Conservation (phyloP, 192 early-diverging fungal genomes). For the Coemansia sp. region DNA sequence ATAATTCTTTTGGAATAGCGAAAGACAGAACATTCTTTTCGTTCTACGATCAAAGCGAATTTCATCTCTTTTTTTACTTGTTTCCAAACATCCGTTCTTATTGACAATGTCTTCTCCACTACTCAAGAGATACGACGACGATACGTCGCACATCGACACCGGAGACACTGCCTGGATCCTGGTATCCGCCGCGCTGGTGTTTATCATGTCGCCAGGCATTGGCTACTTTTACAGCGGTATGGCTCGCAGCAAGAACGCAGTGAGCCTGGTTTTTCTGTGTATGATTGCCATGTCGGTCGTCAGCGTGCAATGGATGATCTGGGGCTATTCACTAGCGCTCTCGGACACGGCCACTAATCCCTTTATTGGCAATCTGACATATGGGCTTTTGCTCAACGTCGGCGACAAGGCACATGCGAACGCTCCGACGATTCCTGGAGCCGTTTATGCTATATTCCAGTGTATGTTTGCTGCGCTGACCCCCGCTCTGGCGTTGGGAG, state of each 20-base stretch:
- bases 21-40: slow-evolving; percentile 1
- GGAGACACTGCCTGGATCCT: slow-evolving; percentile 73
- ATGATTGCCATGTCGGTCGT: slow-evolving; percentile 83
- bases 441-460: slow-evolving; percentile 83
- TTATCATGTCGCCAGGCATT: slow-evolving; percentile 94
- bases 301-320: slow-evolving; percentile 86
- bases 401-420: slow-evolving; percentile 55
- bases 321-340: slow-evolving; percentile 88
- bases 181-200: slow-evolving; percentile 73
- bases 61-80: background rate
- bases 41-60: background rate
- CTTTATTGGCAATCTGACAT: slow-evolving; percentile 81
- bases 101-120: slow-evolving; percentile 16
- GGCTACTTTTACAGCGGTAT: slow-evolving; percentile 97
- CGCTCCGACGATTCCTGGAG: slow-evolving; percentile 67
- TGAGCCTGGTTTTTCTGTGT: slow-evolving; percentile 85
- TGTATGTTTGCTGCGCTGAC: slow-evolving; percentile 93
- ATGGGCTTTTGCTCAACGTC: slow-evolving; percentile 71
- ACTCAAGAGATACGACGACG: slow-evolving; percentile 22
- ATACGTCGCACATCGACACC: slow-evolving; percentile 37
- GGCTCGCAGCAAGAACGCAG: slow-evolving; percentile 87
- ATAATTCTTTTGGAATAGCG: too few species aligned
- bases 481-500: slow-evolving; percentile 86
- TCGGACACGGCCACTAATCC: slow-evolving; percentile 65
- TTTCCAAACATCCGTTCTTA: background rate